A percentile compares a stretch with the other conserved stretches of the same genome.
Conservation (phyloP, 1,284 basidiomycete species). For the Trichosporon sp. region DNA sequence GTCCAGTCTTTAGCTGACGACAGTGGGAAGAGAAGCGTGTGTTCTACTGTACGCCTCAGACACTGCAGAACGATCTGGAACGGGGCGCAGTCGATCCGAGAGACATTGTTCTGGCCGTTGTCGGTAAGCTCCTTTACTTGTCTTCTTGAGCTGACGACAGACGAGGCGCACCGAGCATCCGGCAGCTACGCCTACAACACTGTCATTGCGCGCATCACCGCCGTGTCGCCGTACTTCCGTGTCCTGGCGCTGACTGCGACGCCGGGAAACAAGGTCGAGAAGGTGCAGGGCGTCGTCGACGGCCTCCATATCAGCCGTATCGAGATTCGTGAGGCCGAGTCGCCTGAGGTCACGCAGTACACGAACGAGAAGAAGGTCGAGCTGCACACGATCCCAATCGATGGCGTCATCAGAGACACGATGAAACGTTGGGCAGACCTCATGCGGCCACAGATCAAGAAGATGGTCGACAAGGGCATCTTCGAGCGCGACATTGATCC, state of each 20-base stretch:
- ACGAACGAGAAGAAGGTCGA: conserved; percentile 67
- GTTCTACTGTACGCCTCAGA: conserved; percentile 98
- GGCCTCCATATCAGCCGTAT: conserved; percentile 93
- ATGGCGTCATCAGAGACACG: conserved; percentile 42
- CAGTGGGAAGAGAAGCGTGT: conserved; percentile 64
- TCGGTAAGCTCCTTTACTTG: conserved; percentile 54
- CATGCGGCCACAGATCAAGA: conserved; percentile 55
- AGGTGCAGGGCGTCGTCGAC: conserved; percentile 87
- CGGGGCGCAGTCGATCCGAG: conserved; percentile 67
- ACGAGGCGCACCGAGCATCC: conserved; percentile 92
- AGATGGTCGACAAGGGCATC: conserved; percentile 38
- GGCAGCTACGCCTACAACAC: conserved; percentile 91
- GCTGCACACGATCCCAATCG: conserved; percentile 66
- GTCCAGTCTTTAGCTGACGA: conserved; percentile 12
- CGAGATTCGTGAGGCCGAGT: conserved; percentile 88
- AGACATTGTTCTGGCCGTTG: conserved; percentile 63
- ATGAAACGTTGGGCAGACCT: conserved; percentile 52
- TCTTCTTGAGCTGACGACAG: conserved; percentile 49
- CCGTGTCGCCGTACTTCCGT: conserved; percentile 88
- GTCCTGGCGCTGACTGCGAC: conserved; percentile 92
- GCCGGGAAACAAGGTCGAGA: conserved; percentile 78
- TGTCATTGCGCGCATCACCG: conserved; percentile 83
- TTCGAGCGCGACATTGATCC: conserved; percentile 41
- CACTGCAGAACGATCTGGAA: conserved; percentile 79
- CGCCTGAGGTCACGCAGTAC: conserved; percentile 79